These are phyloP conservation scores for Claviceps humidiphila DNA, from an alignment of 2,329 filamentous ascomycete genomes.

Conservation along the genomic window DNA sequence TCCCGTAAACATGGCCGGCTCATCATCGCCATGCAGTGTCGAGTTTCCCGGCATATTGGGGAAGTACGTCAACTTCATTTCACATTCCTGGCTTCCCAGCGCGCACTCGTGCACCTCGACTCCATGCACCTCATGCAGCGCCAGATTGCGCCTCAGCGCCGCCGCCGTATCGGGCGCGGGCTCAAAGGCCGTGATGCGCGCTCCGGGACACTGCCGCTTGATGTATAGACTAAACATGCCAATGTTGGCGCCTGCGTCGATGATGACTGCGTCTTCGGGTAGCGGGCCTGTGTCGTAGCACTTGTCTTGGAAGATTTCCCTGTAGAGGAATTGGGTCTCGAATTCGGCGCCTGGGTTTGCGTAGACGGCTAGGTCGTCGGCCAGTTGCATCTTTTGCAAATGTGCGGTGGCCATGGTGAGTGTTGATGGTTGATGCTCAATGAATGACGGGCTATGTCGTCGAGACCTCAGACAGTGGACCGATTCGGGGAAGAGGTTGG, in stretches of 20 bases:
- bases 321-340: constrained; percentile 12
- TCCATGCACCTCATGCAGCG: constrained; percentile 6
- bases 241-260: constrained; percentile 16
- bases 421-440: too few relatives aligned
- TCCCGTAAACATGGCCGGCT: constrained; percentile 1
- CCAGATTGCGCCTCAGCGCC: constrained; percentile 10
- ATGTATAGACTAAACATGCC: constrained; percentile 15
- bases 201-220: constrained; percentile 12
- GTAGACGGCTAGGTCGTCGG: constrained; percentile 4
- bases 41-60: constrained; percentile 13
- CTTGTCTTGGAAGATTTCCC: constrained; percentile 11
- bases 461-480: too few relatives aligned
- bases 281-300: constrained; percentile 11
- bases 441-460: too few relatives aligned
- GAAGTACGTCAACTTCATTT: constrained; percentile 9
- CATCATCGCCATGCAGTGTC: constrained; percentile 10
- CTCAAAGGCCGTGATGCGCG: constrained; percentile 15
- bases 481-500: too few relatives aligned
- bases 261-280: constrained; percentile 7
- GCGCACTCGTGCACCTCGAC: constrained; percentile 8
- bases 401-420: neutral
- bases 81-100: constrained; percentile 3
- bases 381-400: neutral
- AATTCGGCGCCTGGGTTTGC: constrained; percentile 1
- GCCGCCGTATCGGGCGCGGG: constrained; percentile 11